Evolutionary conservation across 2,329 filamentous ascomycete genomes (phyloP), one percentile per base, ranked within the genome.

Genomic region (Aspergillus texensis): DNA sequence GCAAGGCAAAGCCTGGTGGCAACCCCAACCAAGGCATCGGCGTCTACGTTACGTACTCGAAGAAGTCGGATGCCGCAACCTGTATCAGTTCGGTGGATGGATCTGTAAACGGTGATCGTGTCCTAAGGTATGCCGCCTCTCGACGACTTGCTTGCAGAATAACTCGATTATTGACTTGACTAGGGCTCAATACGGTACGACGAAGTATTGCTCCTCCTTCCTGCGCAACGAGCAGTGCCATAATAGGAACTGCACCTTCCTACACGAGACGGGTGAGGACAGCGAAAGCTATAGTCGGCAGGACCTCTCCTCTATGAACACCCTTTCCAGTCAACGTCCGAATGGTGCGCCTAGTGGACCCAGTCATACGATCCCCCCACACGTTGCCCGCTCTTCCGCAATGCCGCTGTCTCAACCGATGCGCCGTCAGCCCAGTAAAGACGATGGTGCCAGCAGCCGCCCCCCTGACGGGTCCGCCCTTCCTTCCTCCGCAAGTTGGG

Each of bases 171-270:
- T 62, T 62, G 53, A 68, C 59, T 6, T 39, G 32, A 60, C 52
- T 62, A 87, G 88, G 70, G 88, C 88, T 14, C 88, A 90, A 75
- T 90, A 89, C 68, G 95, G 95, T 28, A 99, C 95, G 0, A 99
- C 95, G 5, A 99, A 99, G 77, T 99, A 99, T 78, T 99, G 95
- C 78, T 99, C 95, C 0, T 94, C 95, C 4, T 99, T 96, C 83
- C 84, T 99, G 21, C 91, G 96, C 62, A 93, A 96, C 69, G 95
- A 99, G 78, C 91, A 90, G 68, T 99, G 95, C 79, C 93, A 92
- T 62, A 99, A 99, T 74, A 89, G 94, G 58, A 94, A 95, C 67
- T 99, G 95, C 82, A 99, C 97, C 88, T 99, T 99, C 78, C 81
- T 99, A 57, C 95, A 99, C 74, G 96, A 99, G 79, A 91, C 95